Evolutionary conservation across 176 grass and related monocot species (phyloP), one percentile per base, ranked within the genome.

Genomic region (Bolboschoenus planiculmis): DNA sequence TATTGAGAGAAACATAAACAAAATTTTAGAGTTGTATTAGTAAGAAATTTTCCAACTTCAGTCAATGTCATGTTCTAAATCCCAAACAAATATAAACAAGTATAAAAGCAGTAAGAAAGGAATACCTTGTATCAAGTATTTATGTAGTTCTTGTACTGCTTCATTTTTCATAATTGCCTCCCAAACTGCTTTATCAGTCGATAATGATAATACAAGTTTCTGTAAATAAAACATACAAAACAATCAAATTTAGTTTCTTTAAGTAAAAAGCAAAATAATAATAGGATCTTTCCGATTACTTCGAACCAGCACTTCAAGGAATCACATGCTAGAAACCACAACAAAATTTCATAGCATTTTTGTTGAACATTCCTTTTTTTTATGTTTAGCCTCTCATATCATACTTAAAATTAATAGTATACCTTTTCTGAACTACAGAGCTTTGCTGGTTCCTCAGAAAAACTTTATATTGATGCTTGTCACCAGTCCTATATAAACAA

Each of bases 161-260:
- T 91, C 88, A 46, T 99, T 99, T 85, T 89, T 93, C 93, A 99
- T 88, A 46, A 99, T 82, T 80, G 96, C 96, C 65, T 93, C 81
- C 96, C 96, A 99, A 50, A 99, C 91, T 79, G 84, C 89, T 86
- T 88, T 93, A 90, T 99, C 96, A 11, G 84, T 82, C 39, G 96
- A 90, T 70, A 99, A 91, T 42, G 96, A 93, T 78, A 99, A 79
- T 37, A 95, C 96, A 84, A 99, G 89, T 89, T 86, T 93, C 96
- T 95, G 91, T 80, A 90, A 64, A 47, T 20, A 47, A 7, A n/a
- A 33, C 29, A 66, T 44, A 11, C n/a, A 44, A 82, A 64, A 59
- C 23, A 7, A 78, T 81, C 36, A 81, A 81, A 81, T n/a, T 78
- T 27, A 46, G 70, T 29, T 74, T 48, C 42, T 81, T 59, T 4